Evolutionary conservation across 371 early-diverging fungal species (phyloP).

Genomic region (Zychaea mexicana): DNA sequence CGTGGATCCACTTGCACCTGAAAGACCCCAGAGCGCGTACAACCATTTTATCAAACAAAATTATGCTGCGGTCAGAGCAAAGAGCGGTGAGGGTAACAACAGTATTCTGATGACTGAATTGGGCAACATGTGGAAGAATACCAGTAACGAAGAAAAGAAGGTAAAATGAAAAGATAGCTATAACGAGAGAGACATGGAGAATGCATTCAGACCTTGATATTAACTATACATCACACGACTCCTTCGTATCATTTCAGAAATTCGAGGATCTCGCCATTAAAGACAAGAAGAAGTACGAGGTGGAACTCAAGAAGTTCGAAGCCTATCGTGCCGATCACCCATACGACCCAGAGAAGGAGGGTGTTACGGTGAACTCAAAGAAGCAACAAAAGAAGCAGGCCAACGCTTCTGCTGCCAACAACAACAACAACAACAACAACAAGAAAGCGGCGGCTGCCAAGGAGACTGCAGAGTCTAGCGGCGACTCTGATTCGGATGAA

Average conservation of each 20-base stretch:
- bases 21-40: constrained; percentile 1
- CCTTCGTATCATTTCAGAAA: background rate
- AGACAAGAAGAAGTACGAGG: background rate
- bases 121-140: background rate
- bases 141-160: background rate
- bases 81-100: background rate
- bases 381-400: background rate
- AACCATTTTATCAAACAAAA: constrained; percentile 1
- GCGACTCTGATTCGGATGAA: too few relatives aligned
- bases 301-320: background rate
- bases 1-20: background rate
- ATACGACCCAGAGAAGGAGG: background rate
- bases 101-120: background rate
- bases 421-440: background rate
- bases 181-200: too few relatives aligned
- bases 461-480: too few relatives aligned
- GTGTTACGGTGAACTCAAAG: background rate
- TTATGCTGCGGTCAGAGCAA: background rate
- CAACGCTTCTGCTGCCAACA: background rate
- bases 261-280: background rate
- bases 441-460: background rate
- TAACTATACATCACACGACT: background rate
- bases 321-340: background rate
- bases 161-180: background rate
- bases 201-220: too few relatives aligned